These are phyloP conservation scores for Artemisia tridentata DNA, from an alignment of 129 eudicot genomes.

Conservation along the genomic window DNA sequence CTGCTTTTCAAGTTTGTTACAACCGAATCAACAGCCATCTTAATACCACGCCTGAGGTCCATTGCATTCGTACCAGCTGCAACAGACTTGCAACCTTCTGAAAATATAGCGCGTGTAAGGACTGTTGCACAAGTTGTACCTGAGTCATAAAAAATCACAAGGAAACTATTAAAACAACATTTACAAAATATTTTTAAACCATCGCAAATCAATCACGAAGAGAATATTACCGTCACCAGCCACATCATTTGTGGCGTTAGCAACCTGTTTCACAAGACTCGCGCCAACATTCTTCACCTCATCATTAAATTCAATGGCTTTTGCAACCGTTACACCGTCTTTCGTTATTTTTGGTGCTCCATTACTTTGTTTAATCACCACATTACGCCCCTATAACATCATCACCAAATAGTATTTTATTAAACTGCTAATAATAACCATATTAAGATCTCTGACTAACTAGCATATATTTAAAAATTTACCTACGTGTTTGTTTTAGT, in stretches of 20 bases:
- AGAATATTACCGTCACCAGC: conserved; percentile 82
- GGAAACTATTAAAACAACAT: too few relatives aligned
- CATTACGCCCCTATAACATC: conserved; percentile 66
- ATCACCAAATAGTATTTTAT: conserved; percentile 5
- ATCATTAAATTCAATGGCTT: conserved; percentile 77
- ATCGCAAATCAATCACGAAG: not conserved
- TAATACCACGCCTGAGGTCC: conserved; percentile 54
- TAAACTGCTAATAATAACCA: not conserved
- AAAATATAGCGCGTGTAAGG: conserved; percentile 69
- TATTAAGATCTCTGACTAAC: not conserved
- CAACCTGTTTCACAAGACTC: conserved; percentile 83
- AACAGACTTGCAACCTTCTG: conserved; percentile 38
- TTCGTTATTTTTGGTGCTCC: conserved; percentile 93
- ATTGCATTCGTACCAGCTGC: conserved; percentile 42
- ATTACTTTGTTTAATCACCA: conserved; percentile 78
- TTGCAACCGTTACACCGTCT: conserved; percentile 92
- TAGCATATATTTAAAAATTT: not conserved
- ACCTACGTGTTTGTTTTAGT: too few relatives aligned
- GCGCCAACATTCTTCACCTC: conserved; percentile 77
- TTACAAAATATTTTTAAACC: not conserved
- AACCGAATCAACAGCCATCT: conserved; percentile 80
- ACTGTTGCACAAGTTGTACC: conserved; percentile 94
- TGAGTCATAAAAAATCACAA: conserved; percentile 19
- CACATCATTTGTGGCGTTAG: conserved; percentile 73
- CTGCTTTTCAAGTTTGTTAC: conserved; percentile 70